Evolutionary conservation across 306 rosid genomes (phyloP).

Genomic region (Medicago arabica): DNA sequence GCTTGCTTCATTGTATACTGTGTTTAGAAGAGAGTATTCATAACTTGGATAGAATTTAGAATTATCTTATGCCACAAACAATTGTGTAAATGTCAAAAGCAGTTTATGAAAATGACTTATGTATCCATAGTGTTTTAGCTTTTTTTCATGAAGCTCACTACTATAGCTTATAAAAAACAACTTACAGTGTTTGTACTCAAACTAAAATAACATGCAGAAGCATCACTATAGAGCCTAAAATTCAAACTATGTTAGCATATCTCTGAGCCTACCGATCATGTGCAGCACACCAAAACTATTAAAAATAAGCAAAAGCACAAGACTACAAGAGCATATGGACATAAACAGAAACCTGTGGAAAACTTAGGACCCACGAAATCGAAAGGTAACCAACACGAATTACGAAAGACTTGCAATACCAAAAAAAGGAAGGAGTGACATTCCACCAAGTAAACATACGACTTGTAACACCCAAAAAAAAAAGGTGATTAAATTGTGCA

Average conservation of each 20-base stretch:
- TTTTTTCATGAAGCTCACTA: not conserved
- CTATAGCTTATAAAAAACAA: not conserved
- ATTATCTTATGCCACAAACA: not conserved
- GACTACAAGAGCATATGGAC: no score
- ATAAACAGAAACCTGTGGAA: no score
- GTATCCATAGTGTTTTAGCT: not conserved
- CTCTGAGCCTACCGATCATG: not conserved
- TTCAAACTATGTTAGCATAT: not conserved
- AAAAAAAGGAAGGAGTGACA: no score
- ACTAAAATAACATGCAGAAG: not conserved
- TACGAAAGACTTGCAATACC: no score
- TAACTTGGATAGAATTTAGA: not conserved
- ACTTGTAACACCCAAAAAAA: no score
- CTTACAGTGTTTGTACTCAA: not conserved
- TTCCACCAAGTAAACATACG: no score
- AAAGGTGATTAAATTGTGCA: not conserved
- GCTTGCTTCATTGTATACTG: not conserved
- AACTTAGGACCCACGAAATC: no score
- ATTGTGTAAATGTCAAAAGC: not conserved
- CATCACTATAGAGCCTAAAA: not conserved
- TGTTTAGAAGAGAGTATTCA: not conserved
- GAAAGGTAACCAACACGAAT: no score
- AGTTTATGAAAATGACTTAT: not conserved
- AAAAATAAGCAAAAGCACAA: not conserved
- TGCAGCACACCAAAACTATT: not conserved